Evolutionary conservation across 23 red algal species (phyloP), one percentile per base, ranked within the genome.

Genomic region (Gracilaria vermiculophylla): DNA sequence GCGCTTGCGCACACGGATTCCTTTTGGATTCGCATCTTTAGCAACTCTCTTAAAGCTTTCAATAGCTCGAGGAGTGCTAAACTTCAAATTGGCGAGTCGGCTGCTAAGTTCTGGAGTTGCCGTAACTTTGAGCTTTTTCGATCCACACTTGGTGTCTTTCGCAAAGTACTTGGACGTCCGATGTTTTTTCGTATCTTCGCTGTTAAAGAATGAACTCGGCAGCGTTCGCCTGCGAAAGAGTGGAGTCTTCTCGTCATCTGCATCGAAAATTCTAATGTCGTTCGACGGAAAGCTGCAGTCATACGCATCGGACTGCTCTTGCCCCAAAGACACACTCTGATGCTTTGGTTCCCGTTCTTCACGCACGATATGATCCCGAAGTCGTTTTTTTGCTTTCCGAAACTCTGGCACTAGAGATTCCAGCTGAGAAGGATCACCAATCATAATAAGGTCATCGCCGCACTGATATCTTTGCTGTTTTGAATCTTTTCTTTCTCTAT

Each of bases 251-350:
- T 73, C 67, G 20, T 47, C 67, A 36, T 73, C 67, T 13, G 40
- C 67, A 48, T 73, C 67, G 23, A 73, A 73, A 48, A 73, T 47
- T 73, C 67, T 73, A 28, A 73, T 73, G 67, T 42, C 42, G 2
- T 47, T 28, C 0, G 67, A 47, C 67, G 67, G 67, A 36, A 27
- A 73, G 42, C 67, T 73, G 36, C 37, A 28, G 4, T 12, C 2
- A 45, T 28, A 48, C 25, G 36, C n/a, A 73, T 73, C 67, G 0
- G 0, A 36, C 9, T 24, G 39, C 1, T 73, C 67, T 11, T 73
- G 28, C 47, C 37, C 13, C 36, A 7, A 29, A 25, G 67, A 27
- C 39, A 13, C 8, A 24, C n/a, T 48, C 19, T 20, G 3, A 27
- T 40, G 67, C 40, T 73, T 73, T 48, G 39, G 25, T 45, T 73